Conservation (phyloP, 495 filamentous ascomycete species). For the Penicillium paxilli region DNA sequence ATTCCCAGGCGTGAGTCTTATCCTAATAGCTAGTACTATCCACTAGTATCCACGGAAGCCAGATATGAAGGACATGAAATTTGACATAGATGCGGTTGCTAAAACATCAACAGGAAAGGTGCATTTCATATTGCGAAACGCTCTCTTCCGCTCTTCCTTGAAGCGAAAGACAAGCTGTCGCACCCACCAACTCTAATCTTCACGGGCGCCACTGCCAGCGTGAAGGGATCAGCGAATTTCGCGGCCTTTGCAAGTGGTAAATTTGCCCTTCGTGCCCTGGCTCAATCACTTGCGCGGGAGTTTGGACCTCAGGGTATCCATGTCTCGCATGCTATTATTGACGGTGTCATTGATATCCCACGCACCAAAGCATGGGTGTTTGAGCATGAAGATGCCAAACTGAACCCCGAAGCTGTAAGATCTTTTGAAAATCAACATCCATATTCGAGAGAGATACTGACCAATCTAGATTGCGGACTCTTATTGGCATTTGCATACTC, state of each 20-base stretch:
- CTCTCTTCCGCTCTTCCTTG: slow-evolving; percentile 69
- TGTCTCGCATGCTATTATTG: slow-evolving; percentile 81
- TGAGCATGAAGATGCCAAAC: slow-evolving; percentile 69
- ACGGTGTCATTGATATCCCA: slow-evolving; percentile 86
- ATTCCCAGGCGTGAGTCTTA: slow-evolving; percentile 59
- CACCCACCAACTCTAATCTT: slow-evolving; percentile 82
- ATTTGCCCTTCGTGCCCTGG: slow-evolving; percentile 75
- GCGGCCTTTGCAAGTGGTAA: slow-evolving; percentile 75
- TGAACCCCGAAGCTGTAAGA: slow-evolving; percentile 79
- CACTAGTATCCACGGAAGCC: too few relatives aligned
- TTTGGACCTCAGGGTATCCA: slow-evolving; percentile 90
- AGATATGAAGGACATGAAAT: too few relatives aligned
- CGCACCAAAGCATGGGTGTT: slow-evolving; percentile 60
- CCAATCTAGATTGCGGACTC: slow-evolving; percentile 74
- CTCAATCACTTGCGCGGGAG: slow-evolving; percentile 79
- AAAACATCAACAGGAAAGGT: slow-evolving; percentile 53
- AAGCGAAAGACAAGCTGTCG: slow-evolving; percentile 44
- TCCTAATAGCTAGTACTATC: neutral
- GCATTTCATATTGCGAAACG: slow-evolving; percentile 78
- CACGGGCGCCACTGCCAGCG: slow-evolving; percentile 80
- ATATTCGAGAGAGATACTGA: too few relatives aligned
- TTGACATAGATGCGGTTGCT: too few relatives aligned
- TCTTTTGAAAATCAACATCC: too few relatives aligned
- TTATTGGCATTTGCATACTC: slow-evolving; percentile 88
- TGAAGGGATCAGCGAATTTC: slow-evolving; percentile 72